Evolutionary conservation across 2,329 filamentous ascomycete genomes (phyloP).

Genomic region (Orbilia blumenaviensis): DNA sequence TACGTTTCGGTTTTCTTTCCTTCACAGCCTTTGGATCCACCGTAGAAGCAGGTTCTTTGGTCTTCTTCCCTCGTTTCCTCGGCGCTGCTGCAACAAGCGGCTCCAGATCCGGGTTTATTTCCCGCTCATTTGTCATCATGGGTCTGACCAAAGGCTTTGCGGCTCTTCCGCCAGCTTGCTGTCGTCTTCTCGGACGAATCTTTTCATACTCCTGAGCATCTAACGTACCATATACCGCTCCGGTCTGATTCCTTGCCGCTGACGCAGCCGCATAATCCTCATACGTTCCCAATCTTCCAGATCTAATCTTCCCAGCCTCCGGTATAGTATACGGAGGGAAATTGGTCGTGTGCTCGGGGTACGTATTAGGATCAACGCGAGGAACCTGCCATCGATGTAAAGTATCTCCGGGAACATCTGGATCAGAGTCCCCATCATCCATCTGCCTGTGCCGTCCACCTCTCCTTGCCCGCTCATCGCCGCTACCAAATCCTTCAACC

Average conservation of each 20-base stretch:
- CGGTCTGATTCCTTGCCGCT: conserved; percentile 28
- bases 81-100: conserved; percentile 12
- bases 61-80: conserved; percentile 36
- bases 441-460: neutral
- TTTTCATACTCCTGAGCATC: neutral
- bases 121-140: conserved; percentile 32
- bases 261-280: conserved; percentile 33
- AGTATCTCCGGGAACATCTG: neutral
- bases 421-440: neutral
- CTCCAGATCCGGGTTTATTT: conserved; percentile 29
- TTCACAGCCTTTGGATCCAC: neutral
- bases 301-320: conserved; percentile 22
- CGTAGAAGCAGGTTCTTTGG: neutral
- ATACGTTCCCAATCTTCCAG: conserved; percentile 6
- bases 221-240: conserved; percentile 11
- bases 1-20: conserved; percentile 31
- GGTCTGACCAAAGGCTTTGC: neutral
- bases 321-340: conserved; percentile 45
- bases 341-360: conserved; percentile 23
- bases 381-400: conserved; percentile 29
- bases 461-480: neutral
- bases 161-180: conserved; percentile 44
- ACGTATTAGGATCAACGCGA: conserved; percentile 4
- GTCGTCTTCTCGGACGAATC: conserved; percentile 21
- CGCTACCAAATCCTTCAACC: neutral